Conservation (phyloP, 257 asterid species). For the Mitragyna speciosa region DNA sequence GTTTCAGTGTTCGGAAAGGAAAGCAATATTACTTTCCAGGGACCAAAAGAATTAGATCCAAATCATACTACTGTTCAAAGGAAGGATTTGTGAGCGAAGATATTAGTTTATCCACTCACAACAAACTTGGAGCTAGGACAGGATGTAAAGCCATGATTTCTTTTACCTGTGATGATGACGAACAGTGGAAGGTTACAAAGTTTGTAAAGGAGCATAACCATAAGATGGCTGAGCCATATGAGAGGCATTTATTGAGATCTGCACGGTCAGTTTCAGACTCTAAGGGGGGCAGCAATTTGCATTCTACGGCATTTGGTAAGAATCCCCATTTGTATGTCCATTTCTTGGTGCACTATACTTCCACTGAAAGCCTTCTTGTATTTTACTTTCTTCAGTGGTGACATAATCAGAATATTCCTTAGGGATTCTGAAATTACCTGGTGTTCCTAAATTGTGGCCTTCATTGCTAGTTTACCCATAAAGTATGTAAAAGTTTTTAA, state of each 20-base stretch:
- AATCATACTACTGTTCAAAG: slow-evolving; percentile 65
- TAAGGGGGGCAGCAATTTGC: slow-evolving; percentile 5
- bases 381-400: not conserved
- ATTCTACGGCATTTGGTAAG: slow-evolving; percentile 1
- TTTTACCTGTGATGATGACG: slow-evolving; percentile 50
- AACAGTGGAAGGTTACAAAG: slow-evolving; percentile 64
- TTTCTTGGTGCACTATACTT: too few species aligned
- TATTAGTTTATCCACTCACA: slow-evolving; percentile 32
- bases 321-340: not conserved
- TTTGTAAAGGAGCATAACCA: slow-evolving; percentile 70
- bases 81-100: slow-evolving; percentile 65
- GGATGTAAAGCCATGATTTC: slow-evolving; percentile 75
- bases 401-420: not conserved
- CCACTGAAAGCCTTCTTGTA: not conserved
- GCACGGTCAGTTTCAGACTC: slow-evolving; percentile 47
- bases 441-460: not conserved
- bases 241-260: slow-evolving; percentile 55
- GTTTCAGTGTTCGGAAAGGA: slow-evolving; percentile 67
- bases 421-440: not conserved
- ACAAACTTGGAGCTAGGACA: slow-evolving; percentile 63
- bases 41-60: slow-evolving; percentile 57
- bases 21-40: slow-evolving; percentile 74
- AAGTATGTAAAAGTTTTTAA: not conserved
- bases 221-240: slow-evolving; percentile 59
- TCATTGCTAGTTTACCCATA: not conserved